Conservation (phyloP, 1,139 yeast species). For the Waltiozyma sp. region DNA sequence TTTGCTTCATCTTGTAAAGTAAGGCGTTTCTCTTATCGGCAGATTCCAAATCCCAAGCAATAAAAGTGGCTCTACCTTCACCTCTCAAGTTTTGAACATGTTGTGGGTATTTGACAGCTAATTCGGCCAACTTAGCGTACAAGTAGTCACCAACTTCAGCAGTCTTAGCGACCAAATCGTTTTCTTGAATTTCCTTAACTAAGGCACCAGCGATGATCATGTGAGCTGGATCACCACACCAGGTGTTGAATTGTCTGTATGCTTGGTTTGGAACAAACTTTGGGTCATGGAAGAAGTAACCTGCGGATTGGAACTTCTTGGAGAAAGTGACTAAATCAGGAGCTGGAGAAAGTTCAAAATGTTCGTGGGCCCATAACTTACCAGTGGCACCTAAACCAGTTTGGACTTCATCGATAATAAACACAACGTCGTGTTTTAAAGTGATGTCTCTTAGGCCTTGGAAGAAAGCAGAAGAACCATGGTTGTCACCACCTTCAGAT, state of each 20-base stretch:
- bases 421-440: constrained; percentile 42
- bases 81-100: constrained; percentile 50
- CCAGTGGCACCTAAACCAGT: constrained; percentile 72
- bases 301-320: constrained; percentile 72
- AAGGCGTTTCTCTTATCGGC: constrained; percentile 39
- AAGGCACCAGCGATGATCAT: constrained; percentile 55
- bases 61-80: constrained; percentile 55
- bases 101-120: constrained; percentile 35
- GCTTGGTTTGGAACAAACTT: constrained; percentile 51
- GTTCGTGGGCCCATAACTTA: constrained; percentile 65
- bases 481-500: constrained; percentile 72
- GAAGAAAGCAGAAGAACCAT: constrained; percentile 47
- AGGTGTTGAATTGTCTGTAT: constrained; percentile 70
- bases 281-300: constrained; percentile 60
- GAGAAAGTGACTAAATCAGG: constrained; percentile 70
- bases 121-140: constrained; percentile 32
- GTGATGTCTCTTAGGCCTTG: constrained; percentile 58
- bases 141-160: constrained; percentile 51
- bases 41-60: constrained; percentile 58
- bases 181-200: constrained; percentile 42
- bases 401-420: constrained; percentile 66
- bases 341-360: constrained; percentile 50
- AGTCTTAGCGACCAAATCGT: constrained; percentile 40
- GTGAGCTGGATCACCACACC: constrained; percentile 77
- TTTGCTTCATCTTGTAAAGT: constrained; percentile 35